These are phyloP conservation scores for Mycena polygramma DNA, from an alignment of 768 basidiomycete genomes.

Conservation along the genomic window DNA sequence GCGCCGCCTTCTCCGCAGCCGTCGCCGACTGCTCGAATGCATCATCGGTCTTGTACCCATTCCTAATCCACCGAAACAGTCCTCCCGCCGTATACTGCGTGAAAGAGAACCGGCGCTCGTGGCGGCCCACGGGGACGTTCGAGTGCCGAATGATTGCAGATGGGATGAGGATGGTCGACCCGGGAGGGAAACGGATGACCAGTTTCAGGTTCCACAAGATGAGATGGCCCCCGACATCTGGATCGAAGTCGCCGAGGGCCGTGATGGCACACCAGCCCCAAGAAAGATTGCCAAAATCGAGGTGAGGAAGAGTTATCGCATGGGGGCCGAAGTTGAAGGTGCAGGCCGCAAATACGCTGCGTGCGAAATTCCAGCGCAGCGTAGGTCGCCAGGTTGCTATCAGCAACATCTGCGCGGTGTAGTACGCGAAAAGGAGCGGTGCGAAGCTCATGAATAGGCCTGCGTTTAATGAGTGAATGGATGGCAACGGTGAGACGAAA, in stretches of 20 bases:
- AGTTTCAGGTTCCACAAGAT: slow-evolving; percentile 45
- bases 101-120: slow-evolving; percentile 39
- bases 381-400: neutral
- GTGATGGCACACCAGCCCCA: slow-evolving; percentile 49
- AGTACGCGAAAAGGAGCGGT: slow-evolving; percentile 11
- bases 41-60: no score
- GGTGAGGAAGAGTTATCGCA: slow-evolving; percentile 39
- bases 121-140: slow-evolving; percentile 37
- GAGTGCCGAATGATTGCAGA: slow-evolving; percentile 44
- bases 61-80: no score
- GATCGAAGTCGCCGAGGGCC: slow-evolving; percentile 45
- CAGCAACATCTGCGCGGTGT: neutral
- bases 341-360: slow-evolving; percentile 39
- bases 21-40: no score
- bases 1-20: no score
- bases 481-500: neutral
- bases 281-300: slow-evolving; percentile 47
- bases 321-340: slow-evolving; percentile 48
- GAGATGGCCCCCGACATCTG: slow-evolving; percentile 46
- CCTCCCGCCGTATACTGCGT: slow-evolving; percentile 43
- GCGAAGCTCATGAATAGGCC: slow-evolving; percentile 1
- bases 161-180: slow-evolving; percentile 45
- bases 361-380: neutral
- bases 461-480: neutral
- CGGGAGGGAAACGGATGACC: slow-evolving; percentile 42